phyloP scores from a whole-genome alignment of 2,329 filamentous ascomycete genomes.

The Aspergillus novofumigatus region DNA sequence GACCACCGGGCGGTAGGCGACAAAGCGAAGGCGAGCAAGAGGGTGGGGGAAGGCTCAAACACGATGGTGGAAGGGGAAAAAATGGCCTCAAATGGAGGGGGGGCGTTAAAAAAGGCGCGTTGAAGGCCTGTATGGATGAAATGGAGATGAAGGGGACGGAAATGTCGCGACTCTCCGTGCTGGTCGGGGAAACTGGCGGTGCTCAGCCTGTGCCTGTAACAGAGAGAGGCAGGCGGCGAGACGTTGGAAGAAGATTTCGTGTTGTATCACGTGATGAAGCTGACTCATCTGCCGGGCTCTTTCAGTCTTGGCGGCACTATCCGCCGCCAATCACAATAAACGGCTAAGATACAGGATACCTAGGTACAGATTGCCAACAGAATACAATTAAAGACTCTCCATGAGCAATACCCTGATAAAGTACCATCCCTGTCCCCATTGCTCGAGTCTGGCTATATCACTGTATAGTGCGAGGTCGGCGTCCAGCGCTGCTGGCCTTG shows the following conservation, averaged over 20 bases:
- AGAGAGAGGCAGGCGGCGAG: conserved; percentile 30
- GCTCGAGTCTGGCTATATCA: background rate
- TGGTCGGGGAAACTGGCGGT: conserved; percentile 36
- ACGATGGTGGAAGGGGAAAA: conserved; percentile 15
- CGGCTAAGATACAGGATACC: background rate
- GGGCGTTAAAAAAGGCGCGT: conserved; percentile 31
- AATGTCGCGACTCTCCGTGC: conserved; percentile 34
- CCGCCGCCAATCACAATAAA: background rate
- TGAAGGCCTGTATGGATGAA: conserved; percentile 30
- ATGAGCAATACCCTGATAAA: background rate
- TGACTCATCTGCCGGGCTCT: conserved; percentile 23
- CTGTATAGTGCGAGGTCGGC: background rate
- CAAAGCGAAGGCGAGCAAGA: conserved; percentile 17
- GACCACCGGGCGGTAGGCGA: conserved; percentile 17
- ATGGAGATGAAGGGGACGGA: conserved; percentile 37
- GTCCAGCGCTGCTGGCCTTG: background rate
- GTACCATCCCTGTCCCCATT: background rate
- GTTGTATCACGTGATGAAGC: conserved; percentile 20
- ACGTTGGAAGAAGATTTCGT: conserved; percentile 32
- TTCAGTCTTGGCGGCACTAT: background rate
- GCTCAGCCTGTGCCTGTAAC: conserved; percentile 30
- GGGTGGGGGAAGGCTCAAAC: conserved; percentile 12
- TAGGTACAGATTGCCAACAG: background rate
- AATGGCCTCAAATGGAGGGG: conserved; percentile 18
- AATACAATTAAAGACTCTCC: background rate